Conservation (phyloP, 2,329 filamentous ascomycete genomes). For the Coleophoma cylindrospora region DNA sequence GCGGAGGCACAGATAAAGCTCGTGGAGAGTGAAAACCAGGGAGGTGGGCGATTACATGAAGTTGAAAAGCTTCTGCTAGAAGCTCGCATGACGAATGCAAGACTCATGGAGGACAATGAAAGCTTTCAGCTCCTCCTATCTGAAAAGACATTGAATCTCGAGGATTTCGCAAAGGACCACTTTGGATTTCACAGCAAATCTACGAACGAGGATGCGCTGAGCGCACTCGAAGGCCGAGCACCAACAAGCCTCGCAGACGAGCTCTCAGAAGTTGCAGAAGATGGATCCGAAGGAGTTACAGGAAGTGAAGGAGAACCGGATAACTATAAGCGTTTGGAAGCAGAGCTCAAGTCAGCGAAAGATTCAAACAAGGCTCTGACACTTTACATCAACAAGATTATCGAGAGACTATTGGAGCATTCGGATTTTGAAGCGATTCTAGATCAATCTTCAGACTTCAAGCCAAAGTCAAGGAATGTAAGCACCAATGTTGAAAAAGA, state of each 20-base stretch:
- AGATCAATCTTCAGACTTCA: conserved; percentile 67
- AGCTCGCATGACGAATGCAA: conserved; percentile 89
- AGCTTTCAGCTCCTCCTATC: conserved; percentile 93
- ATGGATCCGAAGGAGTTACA: too few species aligned
- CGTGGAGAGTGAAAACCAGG: conserved; percentile 89
- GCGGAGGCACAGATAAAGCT: conserved; percentile 95
- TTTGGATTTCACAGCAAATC: conserved; percentile 58
- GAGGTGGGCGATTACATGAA: conserved; percentile 80
- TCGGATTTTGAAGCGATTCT: conserved; percentile 93
- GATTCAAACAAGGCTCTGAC: conserved; percentile 97
- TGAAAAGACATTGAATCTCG: conserved; percentile 84
- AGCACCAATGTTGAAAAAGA: conserved; percentile 61
- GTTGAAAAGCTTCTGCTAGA: conserved; percentile 90
- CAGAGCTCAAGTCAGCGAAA: conserved; percentile 73
- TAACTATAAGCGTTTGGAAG: conserved; percentile 64
- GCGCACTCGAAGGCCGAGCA: conserved; percentile 54
- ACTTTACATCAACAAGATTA: conserved; percentile 98
- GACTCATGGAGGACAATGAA: conserved; percentile 97
- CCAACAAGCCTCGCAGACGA: conserved; percentile 78
- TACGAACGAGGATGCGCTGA: conserved; percentile 58
- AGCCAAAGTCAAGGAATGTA: conserved; percentile 37
- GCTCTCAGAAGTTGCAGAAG: conserved; percentile 64
- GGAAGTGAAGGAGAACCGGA: conserved; percentile 44
- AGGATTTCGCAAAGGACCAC: conserved; percentile 80
- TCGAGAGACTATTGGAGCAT: conserved; percentile 88